A percentile compares a stretch with the other conserved stretches of the same genome.
Conservation (phyloP, 228 moss, liverwort and hornwort genomes). For the Sphagnum magellanicum region DNA sequence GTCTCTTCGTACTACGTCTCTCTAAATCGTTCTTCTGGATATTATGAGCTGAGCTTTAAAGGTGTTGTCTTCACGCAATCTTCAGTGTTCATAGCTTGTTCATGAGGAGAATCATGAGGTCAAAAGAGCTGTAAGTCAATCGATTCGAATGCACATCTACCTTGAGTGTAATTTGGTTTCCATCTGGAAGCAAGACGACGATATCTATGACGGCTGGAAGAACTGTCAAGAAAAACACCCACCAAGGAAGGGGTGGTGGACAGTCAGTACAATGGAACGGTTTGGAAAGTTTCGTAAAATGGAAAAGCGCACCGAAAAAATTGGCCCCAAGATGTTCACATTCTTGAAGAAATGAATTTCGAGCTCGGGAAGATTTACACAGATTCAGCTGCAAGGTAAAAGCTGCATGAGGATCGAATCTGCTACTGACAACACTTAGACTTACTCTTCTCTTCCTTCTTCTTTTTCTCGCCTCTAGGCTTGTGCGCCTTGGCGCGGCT, state of each 20-base stretch:
- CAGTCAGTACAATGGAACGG: too few relatives aligned
- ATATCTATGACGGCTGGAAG: constrained; percentile 58
- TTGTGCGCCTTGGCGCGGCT: constrained; percentile 35
- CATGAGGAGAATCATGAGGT: too few relatives aligned
- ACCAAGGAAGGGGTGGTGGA: neutral
- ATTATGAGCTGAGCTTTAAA: too few relatives aligned
- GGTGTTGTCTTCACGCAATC: neutral
- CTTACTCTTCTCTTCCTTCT: constrained; percentile 63
- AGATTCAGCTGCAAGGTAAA: too few relatives aligned
- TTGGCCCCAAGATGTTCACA: too few relatives aligned
- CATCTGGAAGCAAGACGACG: constrained; percentile 46
- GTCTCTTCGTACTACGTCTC: neutral
- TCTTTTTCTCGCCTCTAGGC: constrained; percentile 60
- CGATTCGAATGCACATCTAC: constrained; percentile 4
- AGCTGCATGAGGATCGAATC: too few relatives aligned
- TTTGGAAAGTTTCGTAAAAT: too few relatives aligned
- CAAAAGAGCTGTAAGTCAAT: too few relatives aligned
- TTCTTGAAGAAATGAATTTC: too few relatives aligned
- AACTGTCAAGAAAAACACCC: constrained; percentile 23
- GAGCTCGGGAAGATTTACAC: too few relatives aligned
- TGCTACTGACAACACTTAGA: neutral
- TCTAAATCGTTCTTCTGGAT: too few relatives aligned
- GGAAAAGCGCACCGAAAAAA: too few relatives aligned
- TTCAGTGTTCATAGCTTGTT: neutral
- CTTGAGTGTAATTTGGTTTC: constrained; percentile 50